Conservation (phyloP, 176 grass and related monocot genomes). For the Oryza meyeriana region DNA sequence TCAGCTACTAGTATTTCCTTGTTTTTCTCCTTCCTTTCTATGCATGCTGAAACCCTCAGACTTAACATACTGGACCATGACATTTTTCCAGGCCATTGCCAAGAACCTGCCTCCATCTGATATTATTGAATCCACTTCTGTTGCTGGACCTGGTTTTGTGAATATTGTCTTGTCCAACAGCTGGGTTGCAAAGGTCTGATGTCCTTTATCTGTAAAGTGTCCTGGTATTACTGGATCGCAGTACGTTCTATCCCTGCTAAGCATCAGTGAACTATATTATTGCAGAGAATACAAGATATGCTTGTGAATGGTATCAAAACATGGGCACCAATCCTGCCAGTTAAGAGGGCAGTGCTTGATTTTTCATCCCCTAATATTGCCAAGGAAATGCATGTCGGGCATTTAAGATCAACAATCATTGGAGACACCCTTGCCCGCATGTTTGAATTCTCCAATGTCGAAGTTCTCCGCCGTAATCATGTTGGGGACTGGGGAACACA, state of each 20-base stretch:
- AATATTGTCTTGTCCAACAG: conserved; percentile 78
- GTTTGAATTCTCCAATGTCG: conserved; percentile 93
- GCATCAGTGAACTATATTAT: conserved; percentile 1
- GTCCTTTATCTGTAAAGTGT: conserved; percentile 25
- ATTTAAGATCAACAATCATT: conserved; percentile 94
- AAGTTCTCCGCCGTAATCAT: conserved; percentile 92
- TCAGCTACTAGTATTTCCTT: background rate
- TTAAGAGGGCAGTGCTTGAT: conserved; percentile 70
- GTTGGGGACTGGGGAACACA: conserved; percentile 99
- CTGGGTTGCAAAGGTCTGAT: conserved; percentile 83
- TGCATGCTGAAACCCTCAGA: background rate
- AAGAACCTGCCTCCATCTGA: conserved; percentile 77
- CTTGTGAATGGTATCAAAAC: conserved; percentile 71
- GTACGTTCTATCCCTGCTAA: conserved; percentile 10
- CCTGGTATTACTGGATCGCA: background rate
- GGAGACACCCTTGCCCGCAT: conserved; percentile 89
- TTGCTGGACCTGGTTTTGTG: conserved; percentile 97
- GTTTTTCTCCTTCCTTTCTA: background rate
- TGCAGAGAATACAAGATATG: conserved; percentile 90
- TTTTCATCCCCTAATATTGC: conserved; percentile 98
- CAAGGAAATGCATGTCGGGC: conserved; percentile 98
- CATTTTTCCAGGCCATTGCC: conserved; percentile 68
- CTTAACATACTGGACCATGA: background rate
- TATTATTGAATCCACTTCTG: conserved; percentile 84
- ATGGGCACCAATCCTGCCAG: conserved; percentile 79